phyloP scores from a whole-genome alignment of 495 filamentous ascomycete genomes.

The Amniculicola lignicola region DNA sequence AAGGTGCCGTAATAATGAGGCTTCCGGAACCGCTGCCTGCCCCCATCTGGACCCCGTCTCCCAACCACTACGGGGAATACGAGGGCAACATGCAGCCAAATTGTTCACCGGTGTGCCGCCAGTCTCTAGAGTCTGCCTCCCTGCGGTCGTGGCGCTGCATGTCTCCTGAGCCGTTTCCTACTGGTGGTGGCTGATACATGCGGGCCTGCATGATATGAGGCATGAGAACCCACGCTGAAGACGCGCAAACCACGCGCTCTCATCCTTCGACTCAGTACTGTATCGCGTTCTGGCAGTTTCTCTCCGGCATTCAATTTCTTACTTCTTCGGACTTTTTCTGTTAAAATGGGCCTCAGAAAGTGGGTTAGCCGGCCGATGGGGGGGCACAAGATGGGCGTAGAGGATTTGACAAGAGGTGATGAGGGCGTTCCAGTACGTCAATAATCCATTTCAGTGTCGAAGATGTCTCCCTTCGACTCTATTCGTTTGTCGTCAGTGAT shows the following conservation, averaged over 20 bases:
- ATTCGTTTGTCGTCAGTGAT: neutral
- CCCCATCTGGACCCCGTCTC: too few species aligned
- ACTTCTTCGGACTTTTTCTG: neutral
- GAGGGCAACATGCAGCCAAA: slow-evolving; percentile 8
- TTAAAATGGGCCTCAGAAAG: slow-evolving; percentile 25
- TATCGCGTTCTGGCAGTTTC: too few species aligned
- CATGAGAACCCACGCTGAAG: neutral
- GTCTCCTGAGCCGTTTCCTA: slow-evolving; percentile 1
- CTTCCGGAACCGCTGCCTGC: too few species aligned
- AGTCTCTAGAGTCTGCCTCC: neutral
- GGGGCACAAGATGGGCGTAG: slow-evolving; percentile 13
- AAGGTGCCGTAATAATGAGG: too few species aligned
- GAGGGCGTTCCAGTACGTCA: slow-evolving; percentile 23
- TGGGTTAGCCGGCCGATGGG: slow-evolving; percentile 27
- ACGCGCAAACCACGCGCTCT: neutral
- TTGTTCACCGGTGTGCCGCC: slow-evolving; percentile 12
- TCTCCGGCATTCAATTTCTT: neutral
- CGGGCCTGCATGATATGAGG: slow-evolving; percentile 6
- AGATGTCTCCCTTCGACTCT: neutral
- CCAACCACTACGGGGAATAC: too few species aligned
- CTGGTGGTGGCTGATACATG: slow-evolving; percentile 13
- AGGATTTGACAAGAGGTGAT: slow-evolving; percentile 22
- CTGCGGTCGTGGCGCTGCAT: neutral
- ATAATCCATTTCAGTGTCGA: neutral
- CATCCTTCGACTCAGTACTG: too few species aligned